phyloP scores from a whole-genome alignment of 768 basidiomycete species.

The Lentinula boryana region DNA sequence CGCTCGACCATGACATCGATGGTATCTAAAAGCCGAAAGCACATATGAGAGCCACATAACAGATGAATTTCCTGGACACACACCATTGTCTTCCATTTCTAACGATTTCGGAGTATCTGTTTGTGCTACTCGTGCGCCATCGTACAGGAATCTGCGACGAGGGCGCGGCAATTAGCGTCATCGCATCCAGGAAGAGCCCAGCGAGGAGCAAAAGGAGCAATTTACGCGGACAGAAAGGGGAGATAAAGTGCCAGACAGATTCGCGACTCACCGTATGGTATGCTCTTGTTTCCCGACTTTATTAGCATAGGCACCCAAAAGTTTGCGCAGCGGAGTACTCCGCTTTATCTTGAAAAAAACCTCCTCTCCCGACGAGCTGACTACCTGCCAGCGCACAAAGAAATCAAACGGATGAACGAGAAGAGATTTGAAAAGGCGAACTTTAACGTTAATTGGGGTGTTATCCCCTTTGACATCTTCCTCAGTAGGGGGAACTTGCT shows the following conservation, averaged over 20 bases:
- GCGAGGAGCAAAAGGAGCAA: neutral
- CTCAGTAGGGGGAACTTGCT: constrained; percentile 26
- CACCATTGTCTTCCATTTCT: constrained; percentile 89
- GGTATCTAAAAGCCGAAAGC: constrained; percentile 47
- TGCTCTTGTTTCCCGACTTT: constrained; percentile 88
- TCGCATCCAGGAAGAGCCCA: neutral
- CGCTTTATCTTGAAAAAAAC: constrained; percentile 98
- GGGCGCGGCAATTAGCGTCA: neutral
- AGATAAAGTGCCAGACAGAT: neutral
- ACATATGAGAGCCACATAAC: constrained; percentile 3
- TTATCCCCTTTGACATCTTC: constrained; percentile 55
- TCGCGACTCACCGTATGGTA: constrained; percentile 71
- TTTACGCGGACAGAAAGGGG: neutral
- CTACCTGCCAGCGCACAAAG: constrained; percentile 44
- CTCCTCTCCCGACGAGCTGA: constrained; percentile 73
- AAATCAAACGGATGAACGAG: neutral
- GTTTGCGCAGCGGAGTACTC: constrained; percentile 86
- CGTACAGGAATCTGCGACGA: constrained; percentile 75
- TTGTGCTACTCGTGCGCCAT: constrained; percentile 79
- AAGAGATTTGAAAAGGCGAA: constrained; percentile 16
- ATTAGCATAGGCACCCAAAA: constrained; percentile 87
- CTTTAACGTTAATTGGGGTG: constrained; percentile 77
- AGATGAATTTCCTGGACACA: neutral
- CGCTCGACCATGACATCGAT: constrained; percentile 98
- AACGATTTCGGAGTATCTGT: constrained; percentile 82